These are phyloP conservation scores for Ceratopteris richardii DNA, from an alignment of 75 land plant genomes.

Conservation along the genomic window DNA sequence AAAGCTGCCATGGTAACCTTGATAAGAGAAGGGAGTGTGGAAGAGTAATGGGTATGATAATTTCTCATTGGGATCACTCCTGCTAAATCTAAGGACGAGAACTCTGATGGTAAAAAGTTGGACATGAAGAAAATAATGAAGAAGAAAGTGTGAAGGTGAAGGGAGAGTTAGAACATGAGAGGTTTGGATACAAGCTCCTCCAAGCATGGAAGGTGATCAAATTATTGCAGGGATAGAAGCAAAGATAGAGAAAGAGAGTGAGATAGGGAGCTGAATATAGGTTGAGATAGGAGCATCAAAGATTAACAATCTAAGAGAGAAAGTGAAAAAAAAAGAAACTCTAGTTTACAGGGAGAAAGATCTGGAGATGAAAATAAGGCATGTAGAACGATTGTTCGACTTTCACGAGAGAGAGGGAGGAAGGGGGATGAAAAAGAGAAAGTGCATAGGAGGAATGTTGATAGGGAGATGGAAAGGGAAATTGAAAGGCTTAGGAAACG, in stretches of 20 bases:
- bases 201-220: constrained; percentile 49
- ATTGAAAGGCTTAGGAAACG: constrained; percentile 60
- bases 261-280: constrained; percentile 3
- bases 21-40: too few species aligned
- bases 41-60: too few species aligned
- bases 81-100: constrained; percentile 49
- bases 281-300: constrained; percentile 8
- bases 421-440: constrained; percentile 79
- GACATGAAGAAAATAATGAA: constrained; percentile 67
- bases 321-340: constrained; percentile 68
- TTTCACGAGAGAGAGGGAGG: constrained; percentile 84
- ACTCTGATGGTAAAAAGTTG: constrained; percentile 64
- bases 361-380: constrained; percentile 51
- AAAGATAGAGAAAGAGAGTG: constrained; percentile 7
- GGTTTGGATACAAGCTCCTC: constrained; percentile 63
- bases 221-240: constrained; percentile 25
- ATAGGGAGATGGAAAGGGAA: constrained; percentile 91
- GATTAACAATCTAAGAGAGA: constrained; percentile 50
- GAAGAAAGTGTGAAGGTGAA: constrained; percentile 74
- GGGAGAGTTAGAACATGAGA: constrained; percentile 46
- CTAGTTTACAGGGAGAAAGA: constrained; percentile 72
- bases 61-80: too few species aligned
- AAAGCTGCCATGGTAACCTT: too few species aligned
- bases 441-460: constrained; percentile 68
- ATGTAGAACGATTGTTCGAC: constrained; percentile 71